Conservation (phyloP, 2,329 filamentous ascomycete species). For the Diaporthe ampelina region DNA sequence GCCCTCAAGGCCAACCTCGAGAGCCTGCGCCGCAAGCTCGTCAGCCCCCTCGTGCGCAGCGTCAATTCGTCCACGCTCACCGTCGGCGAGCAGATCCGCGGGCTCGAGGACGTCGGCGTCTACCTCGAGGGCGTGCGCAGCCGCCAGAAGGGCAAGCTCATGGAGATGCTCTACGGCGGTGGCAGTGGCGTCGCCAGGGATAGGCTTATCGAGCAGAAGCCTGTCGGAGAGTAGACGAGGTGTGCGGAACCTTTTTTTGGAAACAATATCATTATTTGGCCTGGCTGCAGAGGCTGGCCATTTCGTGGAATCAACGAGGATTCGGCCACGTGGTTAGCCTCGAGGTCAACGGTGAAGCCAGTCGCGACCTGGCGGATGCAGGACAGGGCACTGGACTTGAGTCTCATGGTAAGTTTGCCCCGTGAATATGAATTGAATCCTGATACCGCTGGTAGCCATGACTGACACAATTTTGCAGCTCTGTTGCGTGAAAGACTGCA, state of each 20-base stretch:
- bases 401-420: not conserved
- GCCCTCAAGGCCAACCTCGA: conserved; percentile 90
- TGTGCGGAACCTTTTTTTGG: not conserved
- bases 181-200: conserved; percentile 46
- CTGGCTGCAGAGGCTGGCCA: too few species aligned
- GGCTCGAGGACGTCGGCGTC: conserved; percentile 83
- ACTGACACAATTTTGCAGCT: not conserved
- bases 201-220: conserved; percentile 37
- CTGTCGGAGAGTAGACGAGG: conserved; percentile 16
- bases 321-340: too few species aligned
- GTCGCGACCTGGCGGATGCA: not conserved
- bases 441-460: not conserved
- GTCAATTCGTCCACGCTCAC: conserved; percentile 77
- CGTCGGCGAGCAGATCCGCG: conserved; percentile 87
- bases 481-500: not conserved
- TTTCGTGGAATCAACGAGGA: not conserved
- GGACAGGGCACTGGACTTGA: too few species aligned
- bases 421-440: not conserved
- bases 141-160: conserved; percentile 84
- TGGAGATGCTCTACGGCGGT: conserved; percentile 81
- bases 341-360: not conserved
- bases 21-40: conserved; percentile 84
- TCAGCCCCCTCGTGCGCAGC: conserved; percentile 84
- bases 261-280: not conserved
- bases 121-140: conserved; percentile 83